A percentile compares a stretch with the other conserved stretches of the same genome.
Conservation (phyloP, 2,329 filamentous ascomycete species). For the Alternaria solani region DNA sequence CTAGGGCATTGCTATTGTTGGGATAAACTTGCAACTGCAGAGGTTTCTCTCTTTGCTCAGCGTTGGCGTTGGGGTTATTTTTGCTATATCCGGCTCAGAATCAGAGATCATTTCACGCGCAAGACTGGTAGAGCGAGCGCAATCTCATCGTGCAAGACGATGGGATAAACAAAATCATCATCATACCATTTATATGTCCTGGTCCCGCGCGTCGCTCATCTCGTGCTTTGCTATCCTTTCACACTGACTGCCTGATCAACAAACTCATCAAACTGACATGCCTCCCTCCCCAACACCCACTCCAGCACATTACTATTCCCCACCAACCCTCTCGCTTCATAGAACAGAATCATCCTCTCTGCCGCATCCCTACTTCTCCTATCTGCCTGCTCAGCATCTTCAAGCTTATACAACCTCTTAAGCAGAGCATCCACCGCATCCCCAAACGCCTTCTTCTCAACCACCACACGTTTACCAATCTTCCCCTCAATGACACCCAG, state of each 20-base stretch:
- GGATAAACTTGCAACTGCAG: constrained; percentile 3
- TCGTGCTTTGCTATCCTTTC: background rate
- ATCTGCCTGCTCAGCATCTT: background rate
- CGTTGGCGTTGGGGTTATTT: constrained; percentile 15
- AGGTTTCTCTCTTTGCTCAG: background rate
- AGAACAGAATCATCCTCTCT: background rate
- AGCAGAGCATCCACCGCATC: constrained; percentile 27
- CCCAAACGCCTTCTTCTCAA: constrained; percentile 23
- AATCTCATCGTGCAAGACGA: background rate
- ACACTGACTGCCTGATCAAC: background rate
- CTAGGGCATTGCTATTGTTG: background rate
- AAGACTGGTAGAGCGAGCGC: background rate
- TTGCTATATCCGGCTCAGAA: background rate
- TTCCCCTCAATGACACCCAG: constrained; percentile 24
- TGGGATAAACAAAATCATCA: background rate
- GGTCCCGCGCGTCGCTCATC: background rate
- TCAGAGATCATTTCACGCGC: background rate
- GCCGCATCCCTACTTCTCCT: background rate
- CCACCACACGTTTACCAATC: constrained; percentile 35
- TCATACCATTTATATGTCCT: background rate
- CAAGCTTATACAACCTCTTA: constrained; percentile 12
- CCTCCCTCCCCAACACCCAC: background rate
- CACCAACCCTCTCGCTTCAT: background rate
- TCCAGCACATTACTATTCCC: background rate
- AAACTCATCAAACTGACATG: background rate